Evolutionary conservation across 1,284 basidiomycete species (phyloP).

Genomic region (Malassezia sympodialis): DNA sequence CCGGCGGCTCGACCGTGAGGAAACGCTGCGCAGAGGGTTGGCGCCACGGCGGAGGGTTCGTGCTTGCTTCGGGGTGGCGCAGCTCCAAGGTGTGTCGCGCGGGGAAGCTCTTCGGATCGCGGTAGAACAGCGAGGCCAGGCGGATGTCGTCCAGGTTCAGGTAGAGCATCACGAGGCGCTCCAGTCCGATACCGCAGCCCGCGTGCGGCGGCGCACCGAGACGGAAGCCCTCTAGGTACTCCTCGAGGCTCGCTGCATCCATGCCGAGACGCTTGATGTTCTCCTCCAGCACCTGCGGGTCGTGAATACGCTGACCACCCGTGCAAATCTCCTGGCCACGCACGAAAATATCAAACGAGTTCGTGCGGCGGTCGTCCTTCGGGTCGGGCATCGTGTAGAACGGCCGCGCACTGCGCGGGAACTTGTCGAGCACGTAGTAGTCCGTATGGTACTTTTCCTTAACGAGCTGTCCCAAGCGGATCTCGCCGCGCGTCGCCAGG

Average conservation of each 20-base stretch:
- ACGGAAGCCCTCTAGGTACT: conserved; percentile 45
- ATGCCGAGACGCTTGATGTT: conserved; percentile 33
- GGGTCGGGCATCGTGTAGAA: conserved; percentile 67
- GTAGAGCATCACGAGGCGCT: conserved; percentile 45
- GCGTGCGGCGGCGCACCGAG: conserved; percentile 44
- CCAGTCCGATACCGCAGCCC: conserved; percentile 45
- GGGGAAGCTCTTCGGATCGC: conserved; percentile 41
- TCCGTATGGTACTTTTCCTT: conserved; percentile 89
- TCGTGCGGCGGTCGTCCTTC: conserved; percentile 31
- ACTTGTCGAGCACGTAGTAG: conserved; percentile 50
- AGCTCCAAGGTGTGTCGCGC: conserved; percentile 23
- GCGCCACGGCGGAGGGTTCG: conserved; percentile 36
- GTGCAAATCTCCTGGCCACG: conserved; percentile 47
- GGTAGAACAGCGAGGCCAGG: conserved; percentile 41
- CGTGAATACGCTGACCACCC: conserved; percentile 46
- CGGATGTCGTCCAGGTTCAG: conserved; percentile 45
- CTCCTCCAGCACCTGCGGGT: conserved; percentile 32
- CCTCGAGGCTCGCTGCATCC: conserved; percentile 29
- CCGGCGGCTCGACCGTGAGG: conserved; percentile 15
- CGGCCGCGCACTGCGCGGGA: conserved; percentile 66
- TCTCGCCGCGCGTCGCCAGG: conserved; percentile 69
- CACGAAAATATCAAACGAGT: conserved; percentile 45
- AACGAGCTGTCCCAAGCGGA: conserved; percentile 74
- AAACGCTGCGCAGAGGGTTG: conserved; percentile 10
- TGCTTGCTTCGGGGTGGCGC: conserved; percentile 40